phyloP scores from a whole-genome alignment of 164 flowering plant genomes.

The Vitis riparia region DNA sequence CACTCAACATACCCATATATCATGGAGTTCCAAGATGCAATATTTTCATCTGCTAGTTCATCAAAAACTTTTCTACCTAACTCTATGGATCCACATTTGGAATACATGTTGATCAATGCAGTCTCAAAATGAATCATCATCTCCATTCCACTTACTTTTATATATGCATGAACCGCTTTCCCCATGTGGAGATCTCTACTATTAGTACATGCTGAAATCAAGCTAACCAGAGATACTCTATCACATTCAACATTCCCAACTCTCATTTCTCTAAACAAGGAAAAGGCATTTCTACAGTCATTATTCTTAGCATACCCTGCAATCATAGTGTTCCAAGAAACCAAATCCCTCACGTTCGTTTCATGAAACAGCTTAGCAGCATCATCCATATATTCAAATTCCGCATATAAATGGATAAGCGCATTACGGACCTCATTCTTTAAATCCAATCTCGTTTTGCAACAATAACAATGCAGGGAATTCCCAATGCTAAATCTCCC shows the following conservation, averaged over 20 bases:
- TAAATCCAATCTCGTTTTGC: slow-evolving; percentile 8
- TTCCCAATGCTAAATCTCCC: slow-evolving; percentile 20
- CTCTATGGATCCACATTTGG: slow-evolving; percentile 21
- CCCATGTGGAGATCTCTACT: slow-evolving; percentile 17
- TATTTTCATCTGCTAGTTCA: slow-evolving; percentile 14
- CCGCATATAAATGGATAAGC: slow-evolving; percentile 23
- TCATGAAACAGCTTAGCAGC: slow-evolving; percentile 22
- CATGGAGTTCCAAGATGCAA: slow-evolving; percentile 31
- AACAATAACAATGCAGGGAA: slow-evolving; percentile 26
- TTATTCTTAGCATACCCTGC: slow-evolving; percentile 23
- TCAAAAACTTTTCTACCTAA: slow-evolving; percentile 26
- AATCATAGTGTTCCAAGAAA: slow-evolving; percentile 16
- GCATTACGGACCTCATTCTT: slow-evolving; percentile 23
- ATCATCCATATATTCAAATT: slow-evolving; percentile 19
- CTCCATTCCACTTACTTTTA: slow-evolving; percentile 15
- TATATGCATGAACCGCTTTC: slow-evolving; percentile 12
- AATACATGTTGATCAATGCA: slow-evolving; percentile 34
- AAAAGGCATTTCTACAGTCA: slow-evolving; percentile 18
- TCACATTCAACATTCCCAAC: slow-evolving; percentile 16
- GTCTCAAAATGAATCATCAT: slow-evolving; percentile 17
- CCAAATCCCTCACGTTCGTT: slow-evolving; percentile 20
- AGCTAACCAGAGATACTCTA: slow-evolving; percentile 20
- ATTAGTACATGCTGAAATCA: slow-evolving; percentile 27
- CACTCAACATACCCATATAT: slow-evolving; percentile 27
- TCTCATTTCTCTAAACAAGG: slow-evolving; percentile 32